Evolutionary conservation across 352 stramenopile species (phyloP), one percentile per base, ranked within the genome.

Genomic region (Phytophthora pseudosyringae): DNA sequence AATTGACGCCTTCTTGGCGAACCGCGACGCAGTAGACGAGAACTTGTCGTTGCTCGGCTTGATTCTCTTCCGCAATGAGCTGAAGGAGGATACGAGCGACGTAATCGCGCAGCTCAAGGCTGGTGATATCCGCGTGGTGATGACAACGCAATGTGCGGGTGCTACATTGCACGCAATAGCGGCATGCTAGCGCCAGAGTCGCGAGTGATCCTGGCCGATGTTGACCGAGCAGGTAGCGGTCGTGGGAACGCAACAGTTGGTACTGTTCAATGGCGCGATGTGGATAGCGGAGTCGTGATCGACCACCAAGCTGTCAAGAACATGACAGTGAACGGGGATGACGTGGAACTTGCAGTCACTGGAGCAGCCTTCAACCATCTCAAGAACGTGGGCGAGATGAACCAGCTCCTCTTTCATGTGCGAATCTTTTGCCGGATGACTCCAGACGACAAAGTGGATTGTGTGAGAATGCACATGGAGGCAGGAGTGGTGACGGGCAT

Each of bases 401-500:
- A 78, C 18, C 66, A 75, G n/a, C 53, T 93, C 13, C 60, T 94
- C 12, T 59, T 91, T 18, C 64, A 80, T 49, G 82, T 91, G 16
- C 81, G 85, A 28, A 91, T 94, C 41, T 91, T 91, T 67, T 90
- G 78, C 52, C 87, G 86, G 54, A 93, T 91, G 83, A 92, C 85
- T 0, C 87, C 87, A 4, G 64, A 67, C 13, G 83, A 72, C 12
- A 95, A 95, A 53, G 73, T 87, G 1, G 80, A 89, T 9, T 92
- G 85, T 35, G 73, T 91, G 5, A 78, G 88, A 49, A 74, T 85
- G 18, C 76, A 88, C 69, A 92, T 91, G 65, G 65, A 62, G 10
- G 64, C 71, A 0, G 83, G 86, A 31, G 80, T 73, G 5, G 83
- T 95, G 7, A 91, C 81, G 2, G 83, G 82, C 5, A 95, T 95